These are phyloP conservation scores for Huntiella savannae DNA, from an alignment of 2,329 filamentous ascomycete genomes.

Conservation along the genomic window DNA sequence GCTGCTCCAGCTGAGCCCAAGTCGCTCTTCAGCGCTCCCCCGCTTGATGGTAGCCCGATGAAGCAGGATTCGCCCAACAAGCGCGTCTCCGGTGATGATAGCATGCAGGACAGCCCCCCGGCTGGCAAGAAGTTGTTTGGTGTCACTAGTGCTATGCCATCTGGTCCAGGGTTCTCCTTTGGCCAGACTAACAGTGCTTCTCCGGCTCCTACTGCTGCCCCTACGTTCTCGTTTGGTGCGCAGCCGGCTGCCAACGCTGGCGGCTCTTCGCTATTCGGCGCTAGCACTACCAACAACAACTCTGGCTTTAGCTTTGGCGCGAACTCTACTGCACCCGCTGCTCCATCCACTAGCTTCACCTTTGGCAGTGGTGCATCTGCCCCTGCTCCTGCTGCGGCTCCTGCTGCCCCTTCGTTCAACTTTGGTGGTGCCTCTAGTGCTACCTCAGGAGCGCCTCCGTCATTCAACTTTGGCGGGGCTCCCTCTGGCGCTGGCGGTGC, in stretches of 20 bases:
- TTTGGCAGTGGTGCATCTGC: slow-evolving; percentile 18
- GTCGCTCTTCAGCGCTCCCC: slow-evolving; percentile 21
- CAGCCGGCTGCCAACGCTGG: slow-evolving; percentile 13
- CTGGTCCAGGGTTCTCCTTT: slow-evolving; percentile 20
- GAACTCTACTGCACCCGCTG: slow-evolving; percentile 13
- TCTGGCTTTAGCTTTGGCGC: slow-evolving; percentile 15
- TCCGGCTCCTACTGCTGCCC: slow-evolving; percentile 9
- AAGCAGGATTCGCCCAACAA: slow-evolving; percentile 20
- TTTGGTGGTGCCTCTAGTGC: slow-evolving; percentile 16
- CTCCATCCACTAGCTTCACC: slow-evolving; percentile 17
- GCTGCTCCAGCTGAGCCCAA: slow-evolving; percentile 14
- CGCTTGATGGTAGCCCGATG: slow-evolving; percentile 24
- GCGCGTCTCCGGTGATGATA: slow-evolving; percentile 4
- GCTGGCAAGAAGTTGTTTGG: slow-evolving; percentile 13
- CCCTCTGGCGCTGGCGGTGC: slow-evolving; percentile 13
- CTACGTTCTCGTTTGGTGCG: slow-evolving; percentile 21
- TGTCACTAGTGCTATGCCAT: slow-evolving; percentile 1
- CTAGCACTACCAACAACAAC: too few species aligned
- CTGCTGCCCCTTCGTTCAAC: slow-evolving; percentile 17
- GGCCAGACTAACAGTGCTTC: slow-evolving; percentile 14
- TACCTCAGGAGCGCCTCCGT: slow-evolving; percentile 13
- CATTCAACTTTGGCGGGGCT: slow-evolving; percentile 21
- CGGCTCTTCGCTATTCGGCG: slow-evolving; percentile 8
- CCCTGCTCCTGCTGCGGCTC: too few species aligned
- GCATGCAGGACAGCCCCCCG: slow-evolving; percentile 11